A percentile compares a stretch with the other conserved stretches of the same genome.
Evolutionary conservation across 2,329 filamentous ascomycete genomes (phyloP).

Genomic region (Sporothrix humicola): DNA sequence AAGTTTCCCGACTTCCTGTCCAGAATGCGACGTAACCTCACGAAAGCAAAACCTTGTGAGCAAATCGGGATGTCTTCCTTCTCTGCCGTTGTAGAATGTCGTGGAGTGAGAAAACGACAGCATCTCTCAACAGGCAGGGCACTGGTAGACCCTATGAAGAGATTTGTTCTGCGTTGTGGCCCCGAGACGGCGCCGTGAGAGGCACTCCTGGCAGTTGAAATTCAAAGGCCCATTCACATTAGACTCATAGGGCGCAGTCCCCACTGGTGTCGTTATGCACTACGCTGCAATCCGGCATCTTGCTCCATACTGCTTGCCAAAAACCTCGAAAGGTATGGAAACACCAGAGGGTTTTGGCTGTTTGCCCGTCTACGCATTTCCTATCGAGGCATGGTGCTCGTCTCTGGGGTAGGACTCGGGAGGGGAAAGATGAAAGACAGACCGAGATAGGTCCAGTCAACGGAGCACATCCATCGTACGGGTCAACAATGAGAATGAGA

Average conservation of each 20-base stretch:
- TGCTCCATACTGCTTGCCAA: background rate
- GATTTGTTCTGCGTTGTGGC: background rate
- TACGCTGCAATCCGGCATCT: background rate
- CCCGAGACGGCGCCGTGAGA: background rate
- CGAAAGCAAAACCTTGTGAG: background rate
- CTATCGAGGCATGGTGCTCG: background rate
- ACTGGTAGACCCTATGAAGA: background rate
- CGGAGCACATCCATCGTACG: background rate
- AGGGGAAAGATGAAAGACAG: background rate
- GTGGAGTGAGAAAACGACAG: background rate
- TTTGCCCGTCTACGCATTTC: background rate
- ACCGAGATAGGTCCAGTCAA: background rate
- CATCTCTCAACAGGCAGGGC: too few relatives aligned
- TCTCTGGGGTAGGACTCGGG: background rate
- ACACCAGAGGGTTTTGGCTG: background rate
- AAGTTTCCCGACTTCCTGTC: background rate
- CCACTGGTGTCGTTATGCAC: background rate
- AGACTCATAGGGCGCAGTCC: constrained; percentile 18
- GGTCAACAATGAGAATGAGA: too few relatives aligned
- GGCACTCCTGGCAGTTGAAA: background rate
- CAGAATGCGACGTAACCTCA: constrained; percentile 20
- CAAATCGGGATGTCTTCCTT: constrained; percentile 19
- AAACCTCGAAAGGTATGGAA: constrained; percentile 3
- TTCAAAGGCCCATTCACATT: constrained; percentile 12
- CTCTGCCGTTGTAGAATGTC: background rate